phyloP scores from a whole-genome alignment of 208 protist genomes.

The Crithidia bombi region DNA sequence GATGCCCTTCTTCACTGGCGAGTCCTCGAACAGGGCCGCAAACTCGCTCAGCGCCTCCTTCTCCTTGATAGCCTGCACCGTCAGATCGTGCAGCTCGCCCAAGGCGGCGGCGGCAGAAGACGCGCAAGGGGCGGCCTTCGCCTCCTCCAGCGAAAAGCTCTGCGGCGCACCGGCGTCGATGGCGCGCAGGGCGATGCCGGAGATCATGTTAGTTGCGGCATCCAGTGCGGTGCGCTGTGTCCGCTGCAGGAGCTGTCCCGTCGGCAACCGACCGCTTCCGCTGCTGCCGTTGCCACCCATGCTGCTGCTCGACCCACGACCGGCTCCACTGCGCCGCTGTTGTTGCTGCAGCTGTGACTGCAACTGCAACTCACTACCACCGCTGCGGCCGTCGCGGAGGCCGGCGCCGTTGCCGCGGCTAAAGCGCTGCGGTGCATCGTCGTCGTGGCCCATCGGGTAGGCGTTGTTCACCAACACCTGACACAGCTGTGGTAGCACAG shows the following conservation, averaged over 20 bases:
- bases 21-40: conserved; percentile 62
- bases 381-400: conserved; percentile 9
- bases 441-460: conserved; percentile 15
- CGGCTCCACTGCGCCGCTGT: conserved; percentile 1
- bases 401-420: neutral
- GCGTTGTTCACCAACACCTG: conserved; percentile 59
- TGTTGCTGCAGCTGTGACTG: neutral
- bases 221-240: conserved; percentile 40
- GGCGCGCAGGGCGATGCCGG: conserved; percentile 32
- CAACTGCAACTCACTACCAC: conserved; percentile 5
- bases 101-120: neutral
- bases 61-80: conserved; percentile 35
- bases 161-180: conserved; percentile 18
- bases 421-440: neutral
- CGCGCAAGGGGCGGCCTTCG: neutral
- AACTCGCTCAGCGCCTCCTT: conserved; percentile 74
- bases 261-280: neutral
- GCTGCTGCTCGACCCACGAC: neutral
- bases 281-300: conserved; percentile 8
- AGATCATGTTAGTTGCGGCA: conserved; percentile 38
- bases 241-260: conserved; percentile 12
- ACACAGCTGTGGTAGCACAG: conserved; percentile 72
- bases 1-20: conserved; percentile 79
- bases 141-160: no score
- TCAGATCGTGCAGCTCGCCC: conserved; percentile 2